A percentile compares a stretch with the other conserved stretches of the same genome.
Conservation (phyloP, 306 rosid genomes). For the Gleditsia sinensis region DNA sequence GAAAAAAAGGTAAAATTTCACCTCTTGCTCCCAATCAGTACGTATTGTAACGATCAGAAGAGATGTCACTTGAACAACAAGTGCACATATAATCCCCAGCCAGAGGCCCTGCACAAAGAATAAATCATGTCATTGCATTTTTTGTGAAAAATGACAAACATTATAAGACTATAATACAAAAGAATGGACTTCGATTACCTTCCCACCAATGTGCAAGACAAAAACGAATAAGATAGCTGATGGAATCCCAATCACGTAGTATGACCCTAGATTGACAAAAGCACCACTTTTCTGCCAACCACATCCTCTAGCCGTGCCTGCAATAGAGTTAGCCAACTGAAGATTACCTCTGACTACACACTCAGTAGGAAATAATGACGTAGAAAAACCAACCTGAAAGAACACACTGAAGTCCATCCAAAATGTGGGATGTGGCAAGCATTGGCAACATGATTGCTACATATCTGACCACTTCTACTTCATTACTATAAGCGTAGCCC, state of each 20-base stretch:
- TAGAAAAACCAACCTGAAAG: conserved; percentile 69
- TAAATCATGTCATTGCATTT: too few relatives aligned
- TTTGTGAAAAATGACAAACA: too few relatives aligned
- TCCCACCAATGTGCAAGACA: conserved; percentile 62
- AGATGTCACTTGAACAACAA: conserved; percentile 64
- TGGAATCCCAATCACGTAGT: conserved; percentile 75
- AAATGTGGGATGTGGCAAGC: conserved; percentile 60
- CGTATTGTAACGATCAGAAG: conserved; percentile 53
- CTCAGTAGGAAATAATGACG: neutral
- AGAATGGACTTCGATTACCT: conserved; percentile 42
- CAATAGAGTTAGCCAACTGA: too few relatives aligned
- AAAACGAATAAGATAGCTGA: conserved; percentile 59
- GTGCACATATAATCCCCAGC: conserved; percentile 76
- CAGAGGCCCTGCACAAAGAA: conserved; percentile 73
- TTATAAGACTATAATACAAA: neutral
- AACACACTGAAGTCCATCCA: conserved; percentile 78
- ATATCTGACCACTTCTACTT: conserved; percentile 58
- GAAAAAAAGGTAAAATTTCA: too few relatives aligned
- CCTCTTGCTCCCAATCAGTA: conserved; percentile 75
- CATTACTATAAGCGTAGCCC: conserved; percentile 73
- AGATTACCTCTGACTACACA: too few relatives aligned
- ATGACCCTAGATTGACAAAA: conserved; percentile 70
- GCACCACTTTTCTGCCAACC: conserved; percentile 93
- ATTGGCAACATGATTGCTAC: too few relatives aligned
- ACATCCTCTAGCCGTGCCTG: conserved; percentile 82